Evolutionary conservation across 2,329 filamentous ascomycete species (phyloP).

Genomic region (Epichloe aotearoae): DNA sequence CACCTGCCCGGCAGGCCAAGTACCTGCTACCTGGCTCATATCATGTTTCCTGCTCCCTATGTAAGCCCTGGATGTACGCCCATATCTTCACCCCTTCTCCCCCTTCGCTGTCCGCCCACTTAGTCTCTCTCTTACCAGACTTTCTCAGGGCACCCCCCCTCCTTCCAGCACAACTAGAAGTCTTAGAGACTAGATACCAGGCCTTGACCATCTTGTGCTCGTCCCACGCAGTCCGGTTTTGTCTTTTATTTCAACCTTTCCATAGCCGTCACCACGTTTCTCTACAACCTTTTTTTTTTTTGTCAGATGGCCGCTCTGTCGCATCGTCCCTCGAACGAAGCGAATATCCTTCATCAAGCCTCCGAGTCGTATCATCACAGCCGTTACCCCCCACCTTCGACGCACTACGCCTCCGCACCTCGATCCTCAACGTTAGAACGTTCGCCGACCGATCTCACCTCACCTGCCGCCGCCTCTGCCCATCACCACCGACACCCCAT

Average conservation of each 20-base stretch:
- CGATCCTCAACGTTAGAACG: slow-evolving; percentile 18
- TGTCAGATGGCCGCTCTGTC: slow-evolving; percentile 35
- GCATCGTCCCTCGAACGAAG: slow-evolving; percentile 19
- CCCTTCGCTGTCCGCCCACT: slow-evolving; percentile 2
- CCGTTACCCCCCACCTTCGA: slow-evolving; percentile 2
- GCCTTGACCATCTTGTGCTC: slow-evolving; percentile 9
- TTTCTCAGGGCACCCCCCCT: background rate
- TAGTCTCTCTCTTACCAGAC: background rate
- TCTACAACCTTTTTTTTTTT: slow-evolving; percentile 13
- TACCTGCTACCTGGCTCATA: background rate
- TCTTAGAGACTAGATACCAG: slow-evolving; percentile 4
- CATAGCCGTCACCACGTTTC: slow-evolving; percentile 16
- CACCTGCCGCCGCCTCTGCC: background rate
- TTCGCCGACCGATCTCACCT: slow-evolving; percentile 10
- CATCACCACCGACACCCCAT: slow-evolving; percentile 16
- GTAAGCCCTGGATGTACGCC: background rate
- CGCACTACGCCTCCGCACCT: slow-evolving; percentile 11
- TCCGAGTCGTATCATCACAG: slow-evolving; percentile 2
- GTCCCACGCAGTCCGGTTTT: slow-evolving; percentile 9
- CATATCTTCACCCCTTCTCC: background rate
- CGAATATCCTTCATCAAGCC: slow-evolving; percentile 8
- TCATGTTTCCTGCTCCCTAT: background rate
- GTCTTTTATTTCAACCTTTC: slow-evolving; percentile 22
- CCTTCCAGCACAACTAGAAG: background rate
- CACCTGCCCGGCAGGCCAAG: background rate